phyloP scores from a whole-genome alignment of 2,329 filamentous ascomycete genomes.

The Akanthomyces muscarius region DNA sequence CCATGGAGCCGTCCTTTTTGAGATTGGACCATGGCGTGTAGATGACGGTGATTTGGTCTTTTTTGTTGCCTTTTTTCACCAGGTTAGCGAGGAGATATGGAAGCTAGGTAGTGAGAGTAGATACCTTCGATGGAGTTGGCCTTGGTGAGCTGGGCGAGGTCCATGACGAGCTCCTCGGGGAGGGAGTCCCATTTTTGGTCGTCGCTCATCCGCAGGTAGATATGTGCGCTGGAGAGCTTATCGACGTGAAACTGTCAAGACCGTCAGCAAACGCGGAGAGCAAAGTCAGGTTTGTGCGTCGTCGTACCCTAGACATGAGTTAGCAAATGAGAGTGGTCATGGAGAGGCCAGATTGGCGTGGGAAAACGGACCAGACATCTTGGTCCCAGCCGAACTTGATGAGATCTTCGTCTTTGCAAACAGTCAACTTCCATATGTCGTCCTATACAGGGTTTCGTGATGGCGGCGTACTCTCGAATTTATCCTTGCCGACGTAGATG shows the following conservation, averaged over 20 bases:
- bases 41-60: slow-evolving; percentile 93
- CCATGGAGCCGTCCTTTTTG: slow-evolving; percentile 94
- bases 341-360: not conserved
- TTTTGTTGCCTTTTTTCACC: slow-evolving; percentile 74
- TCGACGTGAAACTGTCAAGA: slow-evolving; percentile 80
- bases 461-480: slow-evolving; percentile 81
- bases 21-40: slow-evolving; percentile 98
- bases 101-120: slow-evolving; percentile 19
- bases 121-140: slow-evolving; percentile 95
- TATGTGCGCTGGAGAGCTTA: slow-evolving; percentile 93
- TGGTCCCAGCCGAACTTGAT: slow-evolving; percentile 93
- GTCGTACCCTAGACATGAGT: slow-evolving; percentile 26
- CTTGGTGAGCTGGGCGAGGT: slow-evolving; percentile 96
- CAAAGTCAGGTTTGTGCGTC: not conserved
- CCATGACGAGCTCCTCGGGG: slow-evolving; percentile 67
- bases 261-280: not conserved
- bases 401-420: slow-evolving; percentile 77
- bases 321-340: not conserved
- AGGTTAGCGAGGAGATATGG: not conserved
- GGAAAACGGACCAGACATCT: slow-evolving; percentile 73
- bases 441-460: not conserved
- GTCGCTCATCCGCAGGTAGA: slow-evolving; percentile 82
- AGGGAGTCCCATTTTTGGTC: slow-evolving; percentile 82
- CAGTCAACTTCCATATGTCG: slow-evolving; percentile 15
- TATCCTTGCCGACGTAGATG: slow-evolving; percentile 97